Evolutionary conservation across 2,329 filamentous ascomycete genomes (phyloP), one percentile per base, ranked within the genome.

Genomic region (Fonsecaea pugnacius): DNA sequence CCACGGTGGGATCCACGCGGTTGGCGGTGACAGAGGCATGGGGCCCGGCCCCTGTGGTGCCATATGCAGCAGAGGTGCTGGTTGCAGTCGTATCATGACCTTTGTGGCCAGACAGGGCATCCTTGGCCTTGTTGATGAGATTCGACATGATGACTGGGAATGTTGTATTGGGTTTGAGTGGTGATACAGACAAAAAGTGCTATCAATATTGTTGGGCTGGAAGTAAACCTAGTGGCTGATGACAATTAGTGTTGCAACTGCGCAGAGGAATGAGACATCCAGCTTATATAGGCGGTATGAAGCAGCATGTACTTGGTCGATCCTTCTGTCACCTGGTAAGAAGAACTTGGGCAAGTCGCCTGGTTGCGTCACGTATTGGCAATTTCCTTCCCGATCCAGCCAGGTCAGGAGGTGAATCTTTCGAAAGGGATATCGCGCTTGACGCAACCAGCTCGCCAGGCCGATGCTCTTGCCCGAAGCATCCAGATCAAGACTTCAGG

Each of bases 91-190:
- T 65, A 54, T 53, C 43, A 18, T 72, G 54, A 27, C 70, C 48
- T 43, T 72, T 64, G 61, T 74, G 69, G 68, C 75, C 70, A 33
- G 76, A 71, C 30, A 83, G 65, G 67, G 72, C 78, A 46, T 82
- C 77, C 72, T 82, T 83, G 60, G 82, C 76, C 65, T 82, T 83
- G 72, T 82, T 75, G 61, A 81, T 70, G 60, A 81, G 71, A 57
- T 72, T 72, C 43, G 79, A 79, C 81, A 83, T 84, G 65, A 62
- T 76, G 76, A 61, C 21, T 48, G 3, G 43, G 21, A 10, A n/a
- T n/a, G 7, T 2, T 40, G 43, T 48, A 24, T 9, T 27, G 43
- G 4, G 9, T 48, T 48, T 24, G 43, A 24, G 14, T 48, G 43
- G 21, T 48, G 18, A 48, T 48, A 48, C 18, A 48, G 21, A 18